These are phyloP conservation scores for Sanchytrium tribonematis DNA, from an alignment of 371 early-diverging fungal species.

Conservation along the genomic window DNA sequence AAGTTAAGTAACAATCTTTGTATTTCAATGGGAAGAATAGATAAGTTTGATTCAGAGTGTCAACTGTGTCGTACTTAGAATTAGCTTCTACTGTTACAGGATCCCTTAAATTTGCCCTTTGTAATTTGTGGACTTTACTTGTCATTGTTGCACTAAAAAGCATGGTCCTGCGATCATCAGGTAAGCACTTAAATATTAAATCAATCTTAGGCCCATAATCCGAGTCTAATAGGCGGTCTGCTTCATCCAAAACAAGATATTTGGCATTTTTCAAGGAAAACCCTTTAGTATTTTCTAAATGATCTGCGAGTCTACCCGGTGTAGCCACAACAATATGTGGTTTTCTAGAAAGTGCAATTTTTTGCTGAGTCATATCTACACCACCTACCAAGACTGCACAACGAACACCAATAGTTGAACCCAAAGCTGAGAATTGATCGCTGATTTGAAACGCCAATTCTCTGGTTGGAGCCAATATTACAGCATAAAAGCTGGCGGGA, in stretches of 20 bases:
- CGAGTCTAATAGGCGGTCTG: slow-evolving; percentile 64
- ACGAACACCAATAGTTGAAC: slow-evolving; percentile 55
- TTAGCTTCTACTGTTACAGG: slow-evolving; percentile 61
- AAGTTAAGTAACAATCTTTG: slow-evolving; percentile 66
- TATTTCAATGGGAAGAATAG: slow-evolving; percentile 30
- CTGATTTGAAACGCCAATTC: slow-evolving; percentile 91
- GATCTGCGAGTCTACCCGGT: slow-evolving; percentile 84
- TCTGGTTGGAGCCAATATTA: slow-evolving; percentile 85
- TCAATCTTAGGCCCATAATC: slow-evolving; percentile 60
- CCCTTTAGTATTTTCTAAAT: slow-evolving; percentile 33
- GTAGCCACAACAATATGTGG: slow-evolving; percentile 94
- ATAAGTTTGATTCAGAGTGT: slow-evolving; percentile 60
- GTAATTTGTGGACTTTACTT: slow-evolving; percentile 33
- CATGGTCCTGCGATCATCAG: slow-evolving; percentile 57
- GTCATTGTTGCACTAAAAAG: slow-evolving; percentile 94
- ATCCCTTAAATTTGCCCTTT: slow-evolving; percentile 7
- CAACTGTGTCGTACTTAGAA: slow-evolving; percentile 45
- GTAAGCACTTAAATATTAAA: slow-evolving; percentile 41
- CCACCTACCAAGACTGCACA: slow-evolving; percentile 86
- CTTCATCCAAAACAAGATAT: slow-evolving; percentile 88
- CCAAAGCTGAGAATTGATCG: slow-evolving; percentile 73
- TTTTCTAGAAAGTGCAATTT: slow-evolving; percentile 43
- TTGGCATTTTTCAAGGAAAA: slow-evolving; percentile 22
- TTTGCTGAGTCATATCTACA: slow-evolving; percentile 73
- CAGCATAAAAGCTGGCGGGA: slow-evolving; percentile 71